phyloP scores from a whole-genome alignment of 176 grass and related monocot species.

The Tuctoria greenei region DNA sequence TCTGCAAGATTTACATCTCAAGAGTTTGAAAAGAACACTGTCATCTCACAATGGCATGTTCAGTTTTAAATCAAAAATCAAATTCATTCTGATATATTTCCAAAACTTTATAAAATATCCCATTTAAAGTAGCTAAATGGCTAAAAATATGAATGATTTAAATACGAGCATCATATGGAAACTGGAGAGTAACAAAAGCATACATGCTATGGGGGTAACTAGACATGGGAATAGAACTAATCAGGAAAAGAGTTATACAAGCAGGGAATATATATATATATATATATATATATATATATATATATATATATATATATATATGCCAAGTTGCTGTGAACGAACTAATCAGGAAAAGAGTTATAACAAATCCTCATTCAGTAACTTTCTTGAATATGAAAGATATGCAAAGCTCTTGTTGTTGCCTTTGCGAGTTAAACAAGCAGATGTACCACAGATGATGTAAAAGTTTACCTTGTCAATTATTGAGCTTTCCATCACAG shows the following conservation, averaged over 20 bases:
- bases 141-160: neutral
- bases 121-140: conserved; percentile 14
- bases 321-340: neutral
- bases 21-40: conserved; percentile 24
- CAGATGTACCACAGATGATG: conserved; percentile 25
- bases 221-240: neutral
- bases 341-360: neutral
- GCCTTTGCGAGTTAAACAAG: conserved; percentile 23
- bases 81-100: neutral
- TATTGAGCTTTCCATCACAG: conserved; percentile 54
- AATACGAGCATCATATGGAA: conserved; percentile 10
- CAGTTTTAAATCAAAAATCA: neutral
- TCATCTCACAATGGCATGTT: conserved; percentile 9
- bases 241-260: too few relatives aligned
- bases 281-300: too few relatives aligned
- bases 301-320: neutral
- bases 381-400: neutral
- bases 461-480: conserved; percentile 58
- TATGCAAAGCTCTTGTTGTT: conserved; percentile 2
- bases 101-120: neutral
- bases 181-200: neutral
- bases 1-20: conserved; percentile 21
- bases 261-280: too few relatives aligned
- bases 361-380: conserved; percentile 8
- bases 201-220: neutral